These are phyloP conservation scores for Vigna angularis DNA, from an alignment of 306 rosid genomes.

Conservation along the genomic window DNA sequence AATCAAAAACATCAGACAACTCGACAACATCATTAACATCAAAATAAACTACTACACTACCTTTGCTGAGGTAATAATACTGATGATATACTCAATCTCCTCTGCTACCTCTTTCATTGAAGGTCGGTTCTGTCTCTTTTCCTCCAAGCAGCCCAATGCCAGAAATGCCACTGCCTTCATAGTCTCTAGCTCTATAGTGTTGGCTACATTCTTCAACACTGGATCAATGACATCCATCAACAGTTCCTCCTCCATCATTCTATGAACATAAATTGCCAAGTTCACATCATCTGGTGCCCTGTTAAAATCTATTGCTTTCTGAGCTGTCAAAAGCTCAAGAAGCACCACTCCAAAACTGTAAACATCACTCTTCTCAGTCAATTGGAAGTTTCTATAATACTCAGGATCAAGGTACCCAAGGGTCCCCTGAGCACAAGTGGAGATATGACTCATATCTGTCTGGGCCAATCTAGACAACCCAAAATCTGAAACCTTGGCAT, in stretches of 20 bases:
- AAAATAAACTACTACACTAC: constrained; percentile 19
- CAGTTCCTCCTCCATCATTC: constrained; percentile 66
- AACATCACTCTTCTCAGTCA: constrained; percentile 80
- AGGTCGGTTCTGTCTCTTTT: constrained; percentile 80
- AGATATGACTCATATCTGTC: constrained; percentile 80
- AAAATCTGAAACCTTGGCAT: constrained; percentile 76
- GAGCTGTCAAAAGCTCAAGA: constrained; percentile 71
- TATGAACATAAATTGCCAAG: constrained; percentile 73
- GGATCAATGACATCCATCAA: constrained; percentile 70
- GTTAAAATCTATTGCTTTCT: constrained; percentile 76
- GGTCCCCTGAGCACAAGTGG: constrained; percentile 87
- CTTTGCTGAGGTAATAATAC: constrained; percentile 62
- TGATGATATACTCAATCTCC: constrained; percentile 79
- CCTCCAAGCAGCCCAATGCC: constrained; percentile 86
- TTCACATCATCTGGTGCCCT: constrained; percentile 77
- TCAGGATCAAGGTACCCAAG: constrained; percentile 83
- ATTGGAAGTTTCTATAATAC: constrained; percentile 70
- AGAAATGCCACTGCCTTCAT: constrained; percentile 81
- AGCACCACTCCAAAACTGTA: constrained; percentile 78
- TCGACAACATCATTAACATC: background rate
- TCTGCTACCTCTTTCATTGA: constrained; percentile 80
- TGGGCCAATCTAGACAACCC: constrained; percentile 77
- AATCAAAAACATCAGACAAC: constrained; percentile 24
- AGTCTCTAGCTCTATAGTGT: constrained; percentile 62
- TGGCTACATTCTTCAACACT: constrained; percentile 59